Conservation (phyloP, 2,329 filamentous ascomycete genomes). For the Pseudogymnoascus sp. region DNA sequence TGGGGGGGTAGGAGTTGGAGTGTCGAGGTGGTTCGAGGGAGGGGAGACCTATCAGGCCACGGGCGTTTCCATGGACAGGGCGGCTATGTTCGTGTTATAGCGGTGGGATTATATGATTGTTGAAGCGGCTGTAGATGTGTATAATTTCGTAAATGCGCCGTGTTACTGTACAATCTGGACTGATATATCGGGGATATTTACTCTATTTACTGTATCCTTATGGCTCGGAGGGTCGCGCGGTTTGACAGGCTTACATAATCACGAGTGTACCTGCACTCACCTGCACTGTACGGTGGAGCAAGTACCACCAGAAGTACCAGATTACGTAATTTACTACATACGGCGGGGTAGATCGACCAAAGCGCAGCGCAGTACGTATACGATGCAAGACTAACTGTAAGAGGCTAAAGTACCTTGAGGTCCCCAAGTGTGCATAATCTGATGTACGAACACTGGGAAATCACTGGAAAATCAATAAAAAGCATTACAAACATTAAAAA, state of each 20-base stretch:
- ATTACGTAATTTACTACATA: not conserved
- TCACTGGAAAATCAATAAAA: not conserved
- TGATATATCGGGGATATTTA: not conserved
- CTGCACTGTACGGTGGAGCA: not conserved
- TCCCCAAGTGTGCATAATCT: conserved; percentile 7
- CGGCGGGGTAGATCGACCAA: conserved; percentile 1
- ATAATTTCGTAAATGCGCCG: not conserved
- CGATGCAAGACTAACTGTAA: not conserved
- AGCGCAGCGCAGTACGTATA: not conserved
- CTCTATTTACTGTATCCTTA: not conserved
- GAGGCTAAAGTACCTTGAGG: not conserved
- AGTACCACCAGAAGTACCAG: not conserved
- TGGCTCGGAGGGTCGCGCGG: not conserved
- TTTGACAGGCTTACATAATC: conserved; percentile 1
- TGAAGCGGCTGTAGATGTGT: too few relatives aligned
- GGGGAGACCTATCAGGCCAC: not conserved
- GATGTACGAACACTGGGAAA: not conserved
- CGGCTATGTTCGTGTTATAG: not conserved
- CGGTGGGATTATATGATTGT: not conserved
- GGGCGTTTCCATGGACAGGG: not conserved
- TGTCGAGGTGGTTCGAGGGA: not conserved
- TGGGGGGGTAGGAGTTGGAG: not conserved
- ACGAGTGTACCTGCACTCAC: not conserved
- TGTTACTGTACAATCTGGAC: not conserved
- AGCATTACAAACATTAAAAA: not conserved